Conservation (phyloP, 1,284 basidiomycete genomes). For the Meripilus lineatus region DNA sequence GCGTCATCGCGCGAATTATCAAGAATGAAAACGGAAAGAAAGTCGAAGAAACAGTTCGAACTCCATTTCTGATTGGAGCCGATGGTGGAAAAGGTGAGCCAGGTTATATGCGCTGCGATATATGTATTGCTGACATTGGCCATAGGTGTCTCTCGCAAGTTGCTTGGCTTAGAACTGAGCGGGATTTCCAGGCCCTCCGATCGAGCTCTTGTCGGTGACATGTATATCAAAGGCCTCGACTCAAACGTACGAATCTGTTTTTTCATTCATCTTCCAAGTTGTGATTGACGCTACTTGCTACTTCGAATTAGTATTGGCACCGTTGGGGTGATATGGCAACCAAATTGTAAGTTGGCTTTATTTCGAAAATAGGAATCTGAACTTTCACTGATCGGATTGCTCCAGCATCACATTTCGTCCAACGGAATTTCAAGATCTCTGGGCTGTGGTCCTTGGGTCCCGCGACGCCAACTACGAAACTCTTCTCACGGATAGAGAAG, state of each 20-base stretch:
- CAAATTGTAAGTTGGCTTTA: too few relatives aligned
- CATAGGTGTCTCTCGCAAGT: slow-evolving; percentile 25
- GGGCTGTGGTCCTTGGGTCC: not conserved
- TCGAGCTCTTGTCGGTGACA: slow-evolving; percentile 26
- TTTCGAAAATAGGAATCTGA: too few relatives aligned
- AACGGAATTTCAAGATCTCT: not conserved
- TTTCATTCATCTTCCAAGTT: too few relatives aligned
- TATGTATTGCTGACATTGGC: not conserved
- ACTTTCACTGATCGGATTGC: too few relatives aligned
- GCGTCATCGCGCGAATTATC: slow-evolving; percentile 15
- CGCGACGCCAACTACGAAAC: too few relatives aligned
- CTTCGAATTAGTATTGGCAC: too few relatives aligned
- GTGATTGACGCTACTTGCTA: too few relatives aligned
- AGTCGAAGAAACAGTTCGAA: slow-evolving; percentile 11
- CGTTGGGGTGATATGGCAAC: too few relatives aligned
- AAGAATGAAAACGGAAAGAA: slow-evolving; percentile 7
- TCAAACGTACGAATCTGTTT: too few relatives aligned
- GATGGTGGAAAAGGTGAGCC: slow-evolving; percentile 33
- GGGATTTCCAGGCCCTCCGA: slow-evolving; percentile 27
- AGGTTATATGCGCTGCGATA: not conserved
- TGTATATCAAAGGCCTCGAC: slow-evolving; percentile 23
- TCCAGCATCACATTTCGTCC: not conserved
- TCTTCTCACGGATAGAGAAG: too few relatives aligned
- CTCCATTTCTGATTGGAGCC: slow-evolving; percentile 29
- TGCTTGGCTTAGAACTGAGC: slow-evolving; percentile 24